Conservation (phyloP, 495 filamentous ascomycete genomes). For the Mycothermus thermophilus region DNA sequence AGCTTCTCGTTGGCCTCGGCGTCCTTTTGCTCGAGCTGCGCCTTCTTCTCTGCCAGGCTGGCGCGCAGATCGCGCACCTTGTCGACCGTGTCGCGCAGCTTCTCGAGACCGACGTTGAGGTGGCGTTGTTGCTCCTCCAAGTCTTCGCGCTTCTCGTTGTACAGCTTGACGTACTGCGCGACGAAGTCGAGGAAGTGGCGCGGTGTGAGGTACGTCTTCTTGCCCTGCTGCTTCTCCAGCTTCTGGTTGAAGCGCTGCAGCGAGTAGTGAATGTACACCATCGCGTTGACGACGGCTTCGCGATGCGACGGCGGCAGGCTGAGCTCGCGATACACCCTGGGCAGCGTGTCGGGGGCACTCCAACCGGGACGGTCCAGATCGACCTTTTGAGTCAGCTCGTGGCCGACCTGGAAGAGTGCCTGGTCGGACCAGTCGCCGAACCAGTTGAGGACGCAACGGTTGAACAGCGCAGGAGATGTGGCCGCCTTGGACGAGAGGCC, state of each 20-base stretch:
- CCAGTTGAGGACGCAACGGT: constrained; percentile 98
- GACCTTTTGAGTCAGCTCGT: constrained; percentile 87
- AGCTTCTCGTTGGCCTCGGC: constrained; percentile 93
- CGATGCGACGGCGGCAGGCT: constrained; percentile 74
- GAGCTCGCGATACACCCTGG: constrained; percentile 78
- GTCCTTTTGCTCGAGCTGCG: constrained; percentile 83
- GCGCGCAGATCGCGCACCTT: constrained; percentile 85
- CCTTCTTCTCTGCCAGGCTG: constrained; percentile 87
- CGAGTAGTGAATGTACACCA: constrained; percentile 98
- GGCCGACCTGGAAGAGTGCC: constrained; percentile 93
- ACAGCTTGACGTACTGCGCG: constrained; percentile 91
- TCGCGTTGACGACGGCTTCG: constrained; percentile 84
- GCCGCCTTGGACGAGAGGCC: constrained; percentile 90
- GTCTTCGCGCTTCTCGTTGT: constrained; percentile 96
- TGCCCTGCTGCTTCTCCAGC: constrained; percentile 79
- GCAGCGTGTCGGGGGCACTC: constrained; percentile 77
- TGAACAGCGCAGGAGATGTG: constrained; percentile 94
- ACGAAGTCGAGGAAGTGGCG: constrained; percentile 97
- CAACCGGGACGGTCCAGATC: constrained; percentile 83
- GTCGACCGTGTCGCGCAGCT: constrained; percentile 93
- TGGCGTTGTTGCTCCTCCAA: constrained; percentile 97
- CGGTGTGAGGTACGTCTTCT: constrained; percentile 82
- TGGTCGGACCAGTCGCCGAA: constrained; percentile 99
- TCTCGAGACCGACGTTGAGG: constrained; percentile 94
- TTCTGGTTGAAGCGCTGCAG: constrained; percentile 79